These are phyloP conservation scores for Bryoerythrophyllum caledonicum DNA, from an alignment of 225 moss, liverwort and hornwort genomes.

Conservation along the genomic window DNA sequence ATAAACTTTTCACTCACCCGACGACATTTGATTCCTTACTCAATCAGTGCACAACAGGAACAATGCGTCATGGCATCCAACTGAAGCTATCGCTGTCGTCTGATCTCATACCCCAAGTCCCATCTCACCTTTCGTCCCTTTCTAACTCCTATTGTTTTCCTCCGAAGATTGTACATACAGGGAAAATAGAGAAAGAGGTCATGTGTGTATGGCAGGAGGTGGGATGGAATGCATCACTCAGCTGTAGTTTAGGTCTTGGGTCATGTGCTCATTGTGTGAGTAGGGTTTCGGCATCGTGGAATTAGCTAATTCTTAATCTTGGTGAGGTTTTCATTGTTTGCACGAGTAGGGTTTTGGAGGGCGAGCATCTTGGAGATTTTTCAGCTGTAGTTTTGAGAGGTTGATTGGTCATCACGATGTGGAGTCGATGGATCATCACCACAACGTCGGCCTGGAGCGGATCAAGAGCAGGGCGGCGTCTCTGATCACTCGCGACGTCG, in stretches of 20 bases:
- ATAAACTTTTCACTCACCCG: no score
- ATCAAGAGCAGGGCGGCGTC: conserved; percentile 17
- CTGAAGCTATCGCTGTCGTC: no score
- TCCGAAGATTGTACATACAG: neutral
- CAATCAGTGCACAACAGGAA: no score
- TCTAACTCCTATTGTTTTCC: neutral
- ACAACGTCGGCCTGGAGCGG: conserved; percentile 15
- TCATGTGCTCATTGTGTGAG: no score
- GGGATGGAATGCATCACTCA: neutral
- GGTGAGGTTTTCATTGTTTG: neutral
- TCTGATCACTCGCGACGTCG: neutral
- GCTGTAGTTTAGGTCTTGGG: neutral
- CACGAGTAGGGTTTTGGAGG: neutral
- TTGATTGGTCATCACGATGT: conserved; percentile 15
- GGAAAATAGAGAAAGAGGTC: conserved; percentile 4
- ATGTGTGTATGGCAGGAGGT: neutral
- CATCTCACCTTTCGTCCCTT: neutral
- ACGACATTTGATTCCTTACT: no score
- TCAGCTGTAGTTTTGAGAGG: conserved; percentile 12
- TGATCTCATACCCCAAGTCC: no score
- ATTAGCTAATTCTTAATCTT: no score
- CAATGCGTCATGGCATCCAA: no score
- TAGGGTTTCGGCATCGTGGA: no score
- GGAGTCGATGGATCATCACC: conserved; percentile 31
- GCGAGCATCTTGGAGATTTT: neutral